A percentile compares a stretch with the other conserved stretches of the same genome.
Conservation (phyloP, 2,329 filamentous ascomycete genomes). For the Atkinsonella hypoxylon region DNA sequence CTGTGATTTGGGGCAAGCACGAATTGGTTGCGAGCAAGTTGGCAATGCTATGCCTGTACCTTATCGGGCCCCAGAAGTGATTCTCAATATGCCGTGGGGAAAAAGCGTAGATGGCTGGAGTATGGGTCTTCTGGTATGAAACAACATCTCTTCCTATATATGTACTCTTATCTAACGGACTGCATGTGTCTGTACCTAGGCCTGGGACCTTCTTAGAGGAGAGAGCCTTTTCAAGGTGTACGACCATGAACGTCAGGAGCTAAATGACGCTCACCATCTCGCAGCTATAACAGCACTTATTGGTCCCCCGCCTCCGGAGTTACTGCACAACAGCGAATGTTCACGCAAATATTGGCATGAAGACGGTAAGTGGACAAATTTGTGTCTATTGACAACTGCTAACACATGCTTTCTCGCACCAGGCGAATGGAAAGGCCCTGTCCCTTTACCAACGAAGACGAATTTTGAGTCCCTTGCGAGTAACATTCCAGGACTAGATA, state of each 20-base stretch:
- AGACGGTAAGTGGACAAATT: slow-evolving; percentile 11
- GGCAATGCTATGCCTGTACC: slow-evolving; percentile 17
- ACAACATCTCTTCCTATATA: background rate
- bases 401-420: background rate
- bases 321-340: slow-evolving; percentile 12
- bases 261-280: slow-evolving; percentile 17
- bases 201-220: slow-evolving; percentile 11
- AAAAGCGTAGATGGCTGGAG: slow-evolving; percentile 24
- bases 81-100: slow-evolving; percentile 24
- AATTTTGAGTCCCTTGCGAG: slow-evolving; percentile 10
- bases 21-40: slow-evolving; percentile 14
- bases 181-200: background rate
- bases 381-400: background rate
- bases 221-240: slow-evolving; percentile 14
- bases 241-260: slow-evolving; percentile 11
- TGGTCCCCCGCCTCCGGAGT: slow-evolving; percentile 16
- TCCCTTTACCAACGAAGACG: slow-evolving; percentile 12
- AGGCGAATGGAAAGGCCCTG: slow-evolving; percentile 16
- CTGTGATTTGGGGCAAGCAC: slow-evolving; percentile 25
- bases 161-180: background rate
- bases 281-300: slow-evolving; percentile 17
- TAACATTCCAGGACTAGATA: slow-evolving; percentile 9
- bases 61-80: slow-evolving; percentile 25
- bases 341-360: slow-evolving; percentile 16
- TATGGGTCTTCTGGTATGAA: slow-evolving; percentile 20